A percentile compares a stretch with the other conserved stretches of the same genome.
Conservation (phyloP, 345 rosid genomes). For the Ailanthus altissimus region DNA sequence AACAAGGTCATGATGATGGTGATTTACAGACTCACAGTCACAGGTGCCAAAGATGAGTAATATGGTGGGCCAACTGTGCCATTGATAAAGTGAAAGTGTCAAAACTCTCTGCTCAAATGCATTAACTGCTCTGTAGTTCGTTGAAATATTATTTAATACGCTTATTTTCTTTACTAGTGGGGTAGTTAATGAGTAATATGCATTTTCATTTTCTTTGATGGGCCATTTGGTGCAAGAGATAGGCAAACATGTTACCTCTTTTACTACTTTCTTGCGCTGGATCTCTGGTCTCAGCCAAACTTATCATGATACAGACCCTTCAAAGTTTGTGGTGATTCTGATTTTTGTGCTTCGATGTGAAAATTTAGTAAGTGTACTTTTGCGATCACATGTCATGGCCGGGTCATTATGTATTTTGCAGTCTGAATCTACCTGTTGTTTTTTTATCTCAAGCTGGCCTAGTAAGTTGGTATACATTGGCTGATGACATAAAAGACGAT, state of each 20-base stretch:
- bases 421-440: background rate
- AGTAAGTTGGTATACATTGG: background rate
- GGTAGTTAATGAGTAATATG: background rate
- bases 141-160: background rate
- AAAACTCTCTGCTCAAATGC: too few relatives aligned
- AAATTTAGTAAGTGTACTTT: background rate
- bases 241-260: background rate
- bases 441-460: background rate
- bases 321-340: conserved; percentile 1
- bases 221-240: background rate
- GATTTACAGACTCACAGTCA: too few relatives aligned
- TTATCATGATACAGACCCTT: background rate
- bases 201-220: background rate
- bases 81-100: too few relatives aligned
- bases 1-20: background rate
- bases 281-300: background rate
- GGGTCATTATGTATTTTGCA: background rate
- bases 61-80: too few relatives aligned
- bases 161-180: background rate
- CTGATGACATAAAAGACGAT: background rate
- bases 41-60: too few relatives aligned
- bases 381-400: background rate
- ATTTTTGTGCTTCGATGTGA: background rate
- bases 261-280: background rate
- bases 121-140: too few relatives aligned